phyloP scores from a whole-genome alignment of 352 stramenopile species.

The Phytophthora agathidicida region DNA sequence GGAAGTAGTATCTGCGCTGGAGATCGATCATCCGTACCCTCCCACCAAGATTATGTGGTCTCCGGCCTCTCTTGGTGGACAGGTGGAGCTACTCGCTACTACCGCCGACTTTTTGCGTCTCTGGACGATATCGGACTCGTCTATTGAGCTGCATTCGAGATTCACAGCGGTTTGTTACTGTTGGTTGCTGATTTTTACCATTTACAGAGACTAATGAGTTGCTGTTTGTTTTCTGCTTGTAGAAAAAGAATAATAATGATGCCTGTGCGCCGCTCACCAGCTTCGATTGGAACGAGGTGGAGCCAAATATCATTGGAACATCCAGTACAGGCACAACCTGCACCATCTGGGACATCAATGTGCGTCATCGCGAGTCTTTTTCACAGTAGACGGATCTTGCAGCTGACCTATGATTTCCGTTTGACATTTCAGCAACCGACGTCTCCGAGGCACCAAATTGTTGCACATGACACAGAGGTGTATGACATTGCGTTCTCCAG shows the following conservation, averaged over 20 bases:
- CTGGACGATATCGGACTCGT: constrained; percentile 76
- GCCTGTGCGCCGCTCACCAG: constrained; percentile 96
- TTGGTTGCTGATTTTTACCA: neutral
- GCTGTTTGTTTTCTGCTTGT: constrained; percentile 3
- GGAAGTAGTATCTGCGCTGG: constrained; percentile 60
- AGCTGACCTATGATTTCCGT: no score
- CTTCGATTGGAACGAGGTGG: constrained; percentile 98
- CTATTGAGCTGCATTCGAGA: constrained; percentile 75
- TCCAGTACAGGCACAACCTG: constrained; percentile 98
- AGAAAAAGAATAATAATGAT: constrained; percentile 76
- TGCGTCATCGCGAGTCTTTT: constrained; percentile 47
- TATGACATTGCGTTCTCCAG: constrained; percentile 98
- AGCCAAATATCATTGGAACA: constrained; percentile 96
- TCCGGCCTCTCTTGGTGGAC: constrained; percentile 49
- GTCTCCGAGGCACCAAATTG: constrained; percentile 93
- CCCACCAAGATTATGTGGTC: constrained; percentile 91
- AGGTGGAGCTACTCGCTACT: constrained; percentile 78
- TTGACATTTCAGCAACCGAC: constrained; percentile 52
- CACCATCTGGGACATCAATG: constrained; percentile 98
- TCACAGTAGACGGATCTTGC: no score
- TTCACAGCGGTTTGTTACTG: constrained; percentile 63
- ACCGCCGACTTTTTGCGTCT: constrained; percentile 87
- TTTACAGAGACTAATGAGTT: neutral
- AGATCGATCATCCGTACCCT: constrained; percentile 88
- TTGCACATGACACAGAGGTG: constrained; percentile 98